Conservation (phyloP, 192 early-diverging fungal species). For the Entomortierella parvispora region DNA sequence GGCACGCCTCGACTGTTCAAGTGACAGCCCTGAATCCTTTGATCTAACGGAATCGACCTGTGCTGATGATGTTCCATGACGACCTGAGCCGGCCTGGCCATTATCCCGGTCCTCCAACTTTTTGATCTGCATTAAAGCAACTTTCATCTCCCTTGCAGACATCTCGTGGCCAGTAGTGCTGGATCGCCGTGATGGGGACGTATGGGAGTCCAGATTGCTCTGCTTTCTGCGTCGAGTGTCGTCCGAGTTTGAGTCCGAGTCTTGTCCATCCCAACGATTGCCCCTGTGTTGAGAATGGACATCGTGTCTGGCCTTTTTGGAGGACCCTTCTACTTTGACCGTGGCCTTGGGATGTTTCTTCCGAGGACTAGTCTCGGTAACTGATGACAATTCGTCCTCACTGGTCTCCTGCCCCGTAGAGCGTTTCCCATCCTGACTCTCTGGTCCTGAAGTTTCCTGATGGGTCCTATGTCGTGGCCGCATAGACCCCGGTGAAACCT, state of each 20-base stretch:
- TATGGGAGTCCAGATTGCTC: conserved; percentile 6
- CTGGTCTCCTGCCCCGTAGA: conserved; percentile 36
- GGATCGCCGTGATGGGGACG: conserved; percentile 18
- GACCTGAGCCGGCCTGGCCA: neutral
- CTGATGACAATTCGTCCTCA: conserved; percentile 21
- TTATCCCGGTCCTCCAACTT: conserved; percentile 43
- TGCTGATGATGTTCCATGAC: too few relatives aligned
- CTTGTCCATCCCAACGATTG: conserved; percentile 1
- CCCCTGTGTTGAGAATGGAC: neutral
- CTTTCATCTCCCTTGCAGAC: conserved; percentile 45
- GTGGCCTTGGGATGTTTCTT: conserved; percentile 28
- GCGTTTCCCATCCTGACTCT: conserved; percentile 13
- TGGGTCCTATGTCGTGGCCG: conserved; percentile 33
- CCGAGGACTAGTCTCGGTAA: conserved; percentile 29
- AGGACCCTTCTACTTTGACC: conserved; percentile 12
- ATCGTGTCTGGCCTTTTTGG: conserved; percentile 41
- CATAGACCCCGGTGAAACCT: conserved; percentile 17
- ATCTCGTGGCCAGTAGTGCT: conserved; percentile 14
- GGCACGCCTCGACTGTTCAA: too few relatives aligned
- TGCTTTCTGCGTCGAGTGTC: conserved; percentile 33
- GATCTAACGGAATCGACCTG: too few relatives aligned
- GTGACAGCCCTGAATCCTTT: too few relatives aligned
- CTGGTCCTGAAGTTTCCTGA: conserved; percentile 19
- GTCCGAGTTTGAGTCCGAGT: conserved; percentile 39
- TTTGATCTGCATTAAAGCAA: conserved; percentile 38